Evolutionary conservation across 2,329 filamentous ascomycete species (phyloP), one percentile per base, ranked within the genome.

Genomic region (Calonectria montana): DNA sequence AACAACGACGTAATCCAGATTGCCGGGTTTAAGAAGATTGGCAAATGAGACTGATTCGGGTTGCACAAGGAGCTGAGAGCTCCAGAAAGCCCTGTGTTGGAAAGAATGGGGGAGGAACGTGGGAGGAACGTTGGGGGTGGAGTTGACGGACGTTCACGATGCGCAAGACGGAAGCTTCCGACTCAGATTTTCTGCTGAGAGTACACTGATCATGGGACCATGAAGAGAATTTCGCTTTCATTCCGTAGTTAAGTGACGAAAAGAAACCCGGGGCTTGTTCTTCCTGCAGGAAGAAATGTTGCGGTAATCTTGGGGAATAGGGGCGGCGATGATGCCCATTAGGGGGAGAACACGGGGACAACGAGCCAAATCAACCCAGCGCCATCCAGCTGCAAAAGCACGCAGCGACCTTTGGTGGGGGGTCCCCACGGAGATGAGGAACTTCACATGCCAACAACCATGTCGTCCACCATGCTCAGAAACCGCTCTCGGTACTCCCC

Each of bases 401-500:
- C 8, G 9, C 18, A n/a, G 25, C 7, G n/a, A 25, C 21, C 39
- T 18, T 12, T 10, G 29, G 13, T 25, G 15, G 53, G 16, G 43
- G 1, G 43, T 31, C 2, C 16, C 29, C 16, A 57, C 25, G 25
- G 12, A 43, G 35, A n/a, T n/a, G 47, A 67, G 12, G 41, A 25
- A 31, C 1, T 1, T 75, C 41, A 79, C 0, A 82, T 78, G 63
- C 83, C 85, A 13, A 86, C 73, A 2, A 86, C 76, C 31, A 86
- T 82, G 61, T 84, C 84, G 25, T 82, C 79, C 50, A 87, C 88
- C 86, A 89, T 89, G 74, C 81, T 83, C 79, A 88, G 71, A 57
- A 88, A 89, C 67, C 87, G 81, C 74, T 88, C 81, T 16, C 91
- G 86, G 77, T 95, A 95, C 82, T 95, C 93, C 0, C 86, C 84